Conservation (phyloP, 2,329 filamentous ascomycete species). For the Claviceps sp. region DNA sequence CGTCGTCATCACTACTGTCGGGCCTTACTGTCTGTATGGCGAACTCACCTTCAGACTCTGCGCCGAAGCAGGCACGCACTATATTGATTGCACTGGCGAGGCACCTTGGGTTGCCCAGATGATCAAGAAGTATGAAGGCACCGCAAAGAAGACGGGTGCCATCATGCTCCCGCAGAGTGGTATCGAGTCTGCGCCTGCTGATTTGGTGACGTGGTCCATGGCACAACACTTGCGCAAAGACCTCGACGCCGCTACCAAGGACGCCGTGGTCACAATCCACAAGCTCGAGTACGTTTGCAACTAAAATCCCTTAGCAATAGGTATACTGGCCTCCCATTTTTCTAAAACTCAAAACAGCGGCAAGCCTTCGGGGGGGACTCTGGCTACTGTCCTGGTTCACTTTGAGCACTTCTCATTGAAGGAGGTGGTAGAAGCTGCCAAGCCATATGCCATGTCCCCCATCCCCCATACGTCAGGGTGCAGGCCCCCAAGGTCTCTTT, state of each 20-base stretch:
- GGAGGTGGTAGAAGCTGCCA: slow-evolving; percentile 30
- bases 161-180: slow-evolving; percentile 49
- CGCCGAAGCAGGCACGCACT: slow-evolving; percentile 49
- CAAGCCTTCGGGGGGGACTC: slow-evolving; percentile 49
- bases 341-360: slow-evolving; percentile 8
- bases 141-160: slow-evolving; percentile 39
- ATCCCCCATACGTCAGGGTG: slow-evolving; percentile 28
- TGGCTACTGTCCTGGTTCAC: slow-evolving; percentile 50
- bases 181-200: slow-evolving; percentile 48
- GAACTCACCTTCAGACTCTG: slow-evolving; percentile 48
- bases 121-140: slow-evolving; percentile 43
- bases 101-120: slow-evolving; percentile 43
- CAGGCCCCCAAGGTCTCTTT: slow-evolving; percentile 17
- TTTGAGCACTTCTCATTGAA: slow-evolving; percentile 38
- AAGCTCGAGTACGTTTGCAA: slow-evolving; percentile 22
- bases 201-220: slow-evolving; percentile 43
- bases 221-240: slow-evolving; percentile 36
- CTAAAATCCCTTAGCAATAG: not conserved
- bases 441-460: slow-evolving; percentile 45
- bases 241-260: slow-evolving; percentile 33
- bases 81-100: slow-evolving; percentile 51
- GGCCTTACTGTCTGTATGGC: slow-evolving; percentile 43
- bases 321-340: not conserved
- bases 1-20: slow-evolving; percentile 44
- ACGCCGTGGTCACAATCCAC: slow-evolving; percentile 39